These are phyloP conservation scores for Syzygium aromaticum DNA, from an alignment of 345 rosid species.

Conservation along the genomic window DNA sequence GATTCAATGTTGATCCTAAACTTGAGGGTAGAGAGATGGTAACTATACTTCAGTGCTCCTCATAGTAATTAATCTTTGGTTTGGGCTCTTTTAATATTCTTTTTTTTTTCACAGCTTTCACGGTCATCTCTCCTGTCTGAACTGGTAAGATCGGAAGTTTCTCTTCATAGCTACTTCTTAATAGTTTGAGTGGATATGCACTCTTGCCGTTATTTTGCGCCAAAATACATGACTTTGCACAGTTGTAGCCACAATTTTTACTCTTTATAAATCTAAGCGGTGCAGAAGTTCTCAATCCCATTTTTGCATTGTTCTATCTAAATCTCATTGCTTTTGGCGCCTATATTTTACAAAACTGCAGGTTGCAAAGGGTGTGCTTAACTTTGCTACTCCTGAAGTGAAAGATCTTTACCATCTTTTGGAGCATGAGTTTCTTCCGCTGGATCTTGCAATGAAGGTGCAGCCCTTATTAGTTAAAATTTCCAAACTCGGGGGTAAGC, in stretches of 20 bases:
- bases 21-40: conserved; percentile 90
- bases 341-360: conserved; percentile 3
- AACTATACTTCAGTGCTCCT: conserved; percentile 2
- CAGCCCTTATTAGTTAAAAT: conserved; percentile 70
- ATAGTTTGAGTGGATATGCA: neutral
- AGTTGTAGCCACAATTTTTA: neutral
- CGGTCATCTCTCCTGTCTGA: conserved; percentile 81
- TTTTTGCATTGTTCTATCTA: neutral
- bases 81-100: conserved; percentile 6
- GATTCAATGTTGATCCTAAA: conserved; percentile 80
- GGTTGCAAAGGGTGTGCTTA: conserved; percentile 86
- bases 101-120: conserved; percentile 51
- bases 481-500: conserved; percentile 85
- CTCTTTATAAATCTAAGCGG: neutral
- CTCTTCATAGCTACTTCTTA: neutral
- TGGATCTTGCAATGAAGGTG: conserved; percentile 73
- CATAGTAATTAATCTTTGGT: neutral
- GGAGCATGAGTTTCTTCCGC: conserved; percentile 84
- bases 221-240: neutral
- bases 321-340: neutral
- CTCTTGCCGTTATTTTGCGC: neutral
- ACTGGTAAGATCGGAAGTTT: conserved; percentile 43
- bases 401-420: conserved; percentile 87
- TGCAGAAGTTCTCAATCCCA: neutral
- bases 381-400: conserved; percentile 94